Evolutionary conservation across 192 early-diverging fungal species (phyloP).

Genomic region (Umbelopsis ramanniana): DNA sequence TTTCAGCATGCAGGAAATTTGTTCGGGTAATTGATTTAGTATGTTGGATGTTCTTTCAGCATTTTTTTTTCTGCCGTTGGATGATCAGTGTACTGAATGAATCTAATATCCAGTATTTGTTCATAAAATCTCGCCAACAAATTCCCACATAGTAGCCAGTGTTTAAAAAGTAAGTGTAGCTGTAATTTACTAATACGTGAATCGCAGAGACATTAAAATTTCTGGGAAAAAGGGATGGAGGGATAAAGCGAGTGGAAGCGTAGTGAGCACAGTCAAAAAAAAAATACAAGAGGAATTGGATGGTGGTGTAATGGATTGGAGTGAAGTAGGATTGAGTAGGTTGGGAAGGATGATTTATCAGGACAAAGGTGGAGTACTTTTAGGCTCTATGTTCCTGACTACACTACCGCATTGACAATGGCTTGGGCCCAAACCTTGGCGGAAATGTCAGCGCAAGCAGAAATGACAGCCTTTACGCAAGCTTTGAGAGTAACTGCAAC

Average conservation of each 20-base stretch:
- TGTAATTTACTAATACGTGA: background rate
- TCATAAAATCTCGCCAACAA: too few relatives aligned
- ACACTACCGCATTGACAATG: conserved; percentile 6
- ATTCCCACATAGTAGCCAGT: too few relatives aligned
- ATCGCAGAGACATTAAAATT: background rate
- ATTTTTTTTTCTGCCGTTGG: too few relatives aligned
- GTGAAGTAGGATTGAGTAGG: background rate
- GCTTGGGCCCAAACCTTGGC: conserved; percentile 19
- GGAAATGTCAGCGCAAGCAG: conserved; percentile 18
- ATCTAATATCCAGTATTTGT: too few relatives aligned
- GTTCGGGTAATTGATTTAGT: too few relatives aligned
- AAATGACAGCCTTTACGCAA: conserved; percentile 18
- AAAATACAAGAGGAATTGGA: background rate
- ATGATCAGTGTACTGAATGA: too few relatives aligned
- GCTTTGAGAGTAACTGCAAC: conserved; percentile 12
- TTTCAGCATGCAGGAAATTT: too few relatives aligned
- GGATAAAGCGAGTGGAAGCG: background rate
- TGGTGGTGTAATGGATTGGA: background rate
- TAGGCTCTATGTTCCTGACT: background rate
- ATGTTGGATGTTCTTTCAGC: too few relatives aligned
- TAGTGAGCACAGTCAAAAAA: background rate
- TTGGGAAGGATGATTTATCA: background rate
- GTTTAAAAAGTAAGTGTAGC: background rate
- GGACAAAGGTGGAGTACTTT: too few relatives aligned
- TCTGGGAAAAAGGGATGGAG: background rate